phyloP scores from a whole-genome alignment of 1,284 basidiomycete genomes.

The Ustanciosporium gigantosporum region DNA sequence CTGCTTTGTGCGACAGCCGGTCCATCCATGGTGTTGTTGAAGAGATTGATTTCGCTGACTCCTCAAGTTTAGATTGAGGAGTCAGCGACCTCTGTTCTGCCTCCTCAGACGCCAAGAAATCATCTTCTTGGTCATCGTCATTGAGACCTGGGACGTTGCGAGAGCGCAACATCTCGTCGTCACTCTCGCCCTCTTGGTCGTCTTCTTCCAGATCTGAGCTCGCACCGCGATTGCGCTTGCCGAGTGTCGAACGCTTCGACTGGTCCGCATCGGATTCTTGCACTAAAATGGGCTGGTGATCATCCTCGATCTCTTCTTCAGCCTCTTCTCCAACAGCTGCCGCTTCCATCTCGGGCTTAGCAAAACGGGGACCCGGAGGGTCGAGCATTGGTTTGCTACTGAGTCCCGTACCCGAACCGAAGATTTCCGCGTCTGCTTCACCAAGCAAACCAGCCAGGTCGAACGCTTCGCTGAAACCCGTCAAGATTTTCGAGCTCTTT shows the following conservation, averaged over 20 bases:
- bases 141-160: too few relatives aligned
- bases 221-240: slow-evolving; percentile 16
- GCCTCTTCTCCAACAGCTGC: slow-evolving; percentile 1
- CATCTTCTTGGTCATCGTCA: slow-evolving; percentile 1
- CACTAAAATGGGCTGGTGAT: slow-evolving; percentile 5
- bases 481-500: slow-evolving; percentile 29
- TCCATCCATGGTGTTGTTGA: too few relatives aligned
- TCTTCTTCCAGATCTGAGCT: slow-evolving; percentile 4
- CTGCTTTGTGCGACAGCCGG: too few relatives aligned
- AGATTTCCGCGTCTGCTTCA: slow-evolving; percentile 56
- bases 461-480: slow-evolving; percentile 52
- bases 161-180: too few relatives aligned
- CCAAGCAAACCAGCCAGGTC: slow-evolving; percentile 57
- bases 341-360: background rate
- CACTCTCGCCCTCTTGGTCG: slow-evolving; percentile 5
- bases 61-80: too few relatives aligned
- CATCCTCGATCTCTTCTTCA: slow-evolving; percentile 12
- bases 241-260: slow-evolving; percentile 16
- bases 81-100: background rate
- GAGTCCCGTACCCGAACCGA: slow-evolving; percentile 35
- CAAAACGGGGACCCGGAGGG: slow-evolving; percentile 11
- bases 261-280: slow-evolving; percentile 7
- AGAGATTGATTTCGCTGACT: too few relatives aligned
- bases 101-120: background rate
- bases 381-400: slow-evolving; percentile 1